Evolutionary conservation across 805 yeast genomes (phyloP), one percentile per base, ranked within the genome.

Genomic region (Hemisphaericaspora nanyangensis): DNA sequence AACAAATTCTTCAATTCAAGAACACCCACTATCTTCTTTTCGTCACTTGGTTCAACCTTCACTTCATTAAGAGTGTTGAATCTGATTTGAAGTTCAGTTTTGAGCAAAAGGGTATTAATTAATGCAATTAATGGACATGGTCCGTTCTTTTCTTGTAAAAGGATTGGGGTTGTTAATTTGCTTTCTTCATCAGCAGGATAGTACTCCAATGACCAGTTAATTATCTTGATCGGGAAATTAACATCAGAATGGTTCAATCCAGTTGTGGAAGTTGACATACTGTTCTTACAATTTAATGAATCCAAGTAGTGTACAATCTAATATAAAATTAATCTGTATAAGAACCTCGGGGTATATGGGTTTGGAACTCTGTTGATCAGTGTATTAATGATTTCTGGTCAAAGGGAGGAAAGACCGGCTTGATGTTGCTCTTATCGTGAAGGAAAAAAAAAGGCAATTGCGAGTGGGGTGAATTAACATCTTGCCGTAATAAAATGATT

Each of bases 101-200:
- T 63, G 15, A 89, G 58, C 6, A 87, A 55, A 12, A 90, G 56
- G 0, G 87, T 75, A 55, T 90, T 90, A 35, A 79, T 72, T 29
- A 90, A 61, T 0, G 96, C 90, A 11, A 90, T 72, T 28, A 90
- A 59, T 2, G 95, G 95, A 55, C 96, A 89, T 0, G 96, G 95
- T 0, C 96, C 96, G 52, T 88, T 87, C 34, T 63, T 68, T 45
- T 86, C 85, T 63, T 89, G 96, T 16, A 87, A 60, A 3, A 90
- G 62, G 25, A 89, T 77, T 30, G 78, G 78, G 41, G 81, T 71
- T 46, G 41, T 45, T 22, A 56, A 57, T 34, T 60, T 59, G 16
- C 11, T 27, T n/a, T 18, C 27, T 47, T 64, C 45, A 17, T 33
- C 39, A 26, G 29, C 29, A 11, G 25, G 15, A 22, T 30, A 30